Base-by-base conservation (phyloP, 129 eudicot genomes). In the Artemisia argyi region DNA sequence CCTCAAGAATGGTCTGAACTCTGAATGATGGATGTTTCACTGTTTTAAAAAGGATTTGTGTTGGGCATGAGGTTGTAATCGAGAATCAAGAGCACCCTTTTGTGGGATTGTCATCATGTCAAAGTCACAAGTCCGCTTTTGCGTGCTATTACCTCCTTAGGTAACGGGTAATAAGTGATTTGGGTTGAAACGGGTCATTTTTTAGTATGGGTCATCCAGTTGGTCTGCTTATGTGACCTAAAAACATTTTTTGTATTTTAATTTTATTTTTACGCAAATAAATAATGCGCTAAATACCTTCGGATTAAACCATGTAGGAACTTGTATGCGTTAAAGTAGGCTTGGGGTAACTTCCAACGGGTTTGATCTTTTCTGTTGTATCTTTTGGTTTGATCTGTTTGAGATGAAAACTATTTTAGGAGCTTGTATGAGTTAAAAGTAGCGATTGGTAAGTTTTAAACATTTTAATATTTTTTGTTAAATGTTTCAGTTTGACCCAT, bases 11-110 rank as follows among this genome's bases (percentile, higher is more conserved):
- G 8, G 39, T 17, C 35, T 47, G 35, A 30, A 30, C 35, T 30
- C 35, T 30, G 19, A 77, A 77, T 77, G 81, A 78, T 78, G 73
- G 68, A 65, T 78, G 82, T 78, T 78, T 78, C 48, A 64, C 8
- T 78, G 73, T 65, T 71, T 19, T 35, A 16, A 19, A 46, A 76
- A 52, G 64, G 50, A 64, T 71, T 7, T 4, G 47, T 53, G 22
- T 44, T 7, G 19, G 55, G 55, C 70, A 70, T 63, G 48, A 46
- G 74, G 24, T 52, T 52, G 76, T 54, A 64, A 64, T 62, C 60
- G 14, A 71, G 54, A 55, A 71, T 16, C 61, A 67, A n/a, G 80
- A 76, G 57, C 8, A 71, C 52, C 30, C 77, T 55, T 77, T 78
- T 28, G 42, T 19, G 32, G 75, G 60, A 67, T 24, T 24, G n/a